Percentiles rank a stretch among this genome's conserved stretches.
phyloP scores from a whole-genome alignment of 179 eudicot genomes.

The Gypsophila paniculata region DNA sequence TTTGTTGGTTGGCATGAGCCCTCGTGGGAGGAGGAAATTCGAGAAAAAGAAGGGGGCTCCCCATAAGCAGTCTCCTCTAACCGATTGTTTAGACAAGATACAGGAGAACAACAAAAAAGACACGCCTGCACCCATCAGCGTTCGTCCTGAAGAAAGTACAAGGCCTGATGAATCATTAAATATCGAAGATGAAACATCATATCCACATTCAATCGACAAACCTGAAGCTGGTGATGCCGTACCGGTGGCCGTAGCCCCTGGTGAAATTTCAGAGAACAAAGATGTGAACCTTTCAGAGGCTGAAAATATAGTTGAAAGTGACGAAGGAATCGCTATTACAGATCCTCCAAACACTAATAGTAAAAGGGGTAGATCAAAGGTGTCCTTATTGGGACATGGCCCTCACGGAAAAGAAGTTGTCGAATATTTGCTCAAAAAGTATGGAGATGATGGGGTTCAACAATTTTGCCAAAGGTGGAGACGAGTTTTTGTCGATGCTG shows the following conservation, averaged over 20 bases:
- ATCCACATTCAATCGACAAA: slow-evolving; percentile 27
- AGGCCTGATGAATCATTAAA: slow-evolving; percentile 15
- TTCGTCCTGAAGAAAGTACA: slow-evolving; percentile 22
- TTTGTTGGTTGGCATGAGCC: slow-evolving; percentile 76
- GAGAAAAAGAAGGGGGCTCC: slow-evolving; percentile 59
- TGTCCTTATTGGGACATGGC: slow-evolving; percentile 88
- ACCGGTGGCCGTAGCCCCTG: slow-evolving; percentile 14
- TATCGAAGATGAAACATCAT: slow-evolving; percentile 27
- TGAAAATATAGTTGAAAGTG: slow-evolving; percentile 25
- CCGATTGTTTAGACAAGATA: slow-evolving; percentile 21
- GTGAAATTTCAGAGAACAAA: slow-evolving; percentile 25
- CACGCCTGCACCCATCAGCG: slow-evolving; percentile 13
- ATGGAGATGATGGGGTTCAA: slow-evolving; percentile 82
- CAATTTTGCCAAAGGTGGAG: slow-evolving; percentile 95
- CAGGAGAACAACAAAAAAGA: slow-evolving; percentile 19
- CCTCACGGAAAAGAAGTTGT: slow-evolving; percentile 92
- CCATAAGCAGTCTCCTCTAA: slow-evolving; percentile 29
- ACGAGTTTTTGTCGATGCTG: slow-evolving; percentile 79
- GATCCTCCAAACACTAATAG: slow-evolving; percentile 21
- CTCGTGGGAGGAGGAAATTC: slow-evolving; percentile 66
- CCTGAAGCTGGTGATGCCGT: slow-evolving; percentile 25
- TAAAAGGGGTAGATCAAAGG: slow-evolving; percentile 50
- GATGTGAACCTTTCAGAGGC: slow-evolving; percentile 24
- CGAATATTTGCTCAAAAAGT: slow-evolving; percentile 47
- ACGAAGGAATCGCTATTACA: slow-evolving; percentile 23